Evolutionary conservation across 192 early-diverging fungal genomes (phyloP).

Genomic region (Entrophospora sp.): DNA sequence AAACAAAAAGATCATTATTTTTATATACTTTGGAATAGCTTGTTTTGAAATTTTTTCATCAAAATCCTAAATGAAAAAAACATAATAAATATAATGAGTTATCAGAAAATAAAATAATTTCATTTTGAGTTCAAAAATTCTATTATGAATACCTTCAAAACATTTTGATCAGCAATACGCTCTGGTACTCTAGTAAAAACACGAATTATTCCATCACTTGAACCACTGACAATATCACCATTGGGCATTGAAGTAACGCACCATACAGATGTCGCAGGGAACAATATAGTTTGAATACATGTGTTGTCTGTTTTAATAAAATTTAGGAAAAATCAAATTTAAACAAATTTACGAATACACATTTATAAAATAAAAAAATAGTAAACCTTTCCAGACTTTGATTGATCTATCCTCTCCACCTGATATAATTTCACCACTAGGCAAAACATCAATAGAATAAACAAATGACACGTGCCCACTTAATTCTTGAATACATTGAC

Average conservation of each 20-base stretch:
- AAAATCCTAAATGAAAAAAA: constrained; percentile 28
- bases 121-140: neutral
- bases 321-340: no score
- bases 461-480: constrained; percentile 89
- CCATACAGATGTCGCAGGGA: constrained; percentile 93
- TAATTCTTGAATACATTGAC: constrained; percentile 64
- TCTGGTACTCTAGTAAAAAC: constrained; percentile 64
- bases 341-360: no score
- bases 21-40: constrained; percentile 51
- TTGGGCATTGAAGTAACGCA: constrained; percentile 65
- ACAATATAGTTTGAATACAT: constrained; percentile 71
- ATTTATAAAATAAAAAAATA: no score
- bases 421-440: constrained; percentile 73
- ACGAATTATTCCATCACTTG: constrained; percentile 73
- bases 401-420: constrained; percentile 91
- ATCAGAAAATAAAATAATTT: neutral
- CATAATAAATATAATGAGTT: no score
- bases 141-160: constrained; percentile 24
- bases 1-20: neutral
- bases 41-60: constrained; percentile 46
- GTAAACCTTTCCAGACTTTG: constrained; percentile 70
- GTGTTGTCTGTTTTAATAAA: no score
- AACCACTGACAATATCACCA: constrained; percentile 76
- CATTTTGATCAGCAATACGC: constrained; percentile 48
- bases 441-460: constrained; percentile 67